A percentile compares a stretch with the other conserved stretches of the same genome.
phyloP scores from a whole-genome alignment of 345 rosid genomes.

The Rhodamnia argentea region DNA sequence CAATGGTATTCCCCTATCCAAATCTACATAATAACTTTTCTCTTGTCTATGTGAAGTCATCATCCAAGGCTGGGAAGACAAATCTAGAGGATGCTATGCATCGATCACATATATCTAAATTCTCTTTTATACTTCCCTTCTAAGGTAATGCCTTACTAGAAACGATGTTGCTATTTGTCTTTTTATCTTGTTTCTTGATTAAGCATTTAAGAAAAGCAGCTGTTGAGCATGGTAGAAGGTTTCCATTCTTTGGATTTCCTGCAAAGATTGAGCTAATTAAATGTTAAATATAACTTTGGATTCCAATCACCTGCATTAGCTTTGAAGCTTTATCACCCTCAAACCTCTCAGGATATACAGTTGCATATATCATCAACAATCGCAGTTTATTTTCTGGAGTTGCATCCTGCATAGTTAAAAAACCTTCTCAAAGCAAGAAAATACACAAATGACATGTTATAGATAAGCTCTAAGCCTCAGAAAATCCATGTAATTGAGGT shows the following conservation, averaged over 20 bases:
- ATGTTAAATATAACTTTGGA: not conserved
- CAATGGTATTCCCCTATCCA: not conserved
- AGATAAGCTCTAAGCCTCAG: not conserved
- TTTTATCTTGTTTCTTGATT: not conserved
- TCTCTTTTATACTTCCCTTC: not conserved
- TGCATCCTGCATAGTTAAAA: conserved; percentile 39
- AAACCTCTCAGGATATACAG: conserved; percentile 80
- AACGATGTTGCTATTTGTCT: not conserved
- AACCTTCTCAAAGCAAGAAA: not conserved
- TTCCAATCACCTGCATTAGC: conserved; percentile 72
- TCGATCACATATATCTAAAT: not conserved
- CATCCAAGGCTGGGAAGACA: not conserved
- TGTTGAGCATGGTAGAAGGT: not conserved
- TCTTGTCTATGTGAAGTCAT: not conserved
- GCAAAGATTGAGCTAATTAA: not conserved
- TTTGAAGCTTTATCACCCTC: conserved; percentile 88
- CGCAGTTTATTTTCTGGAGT: conserved; percentile 78
- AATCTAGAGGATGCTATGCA: not conserved
- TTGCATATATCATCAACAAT: conserved; percentile 79
- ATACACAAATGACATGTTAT: not conserved
- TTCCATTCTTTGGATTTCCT: not conserved
- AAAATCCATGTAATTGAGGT: not conserved
- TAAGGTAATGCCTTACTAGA: not conserved
- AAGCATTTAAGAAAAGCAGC: not conserved
- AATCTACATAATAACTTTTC: not conserved